Conservation (phyloP, 768 basidiomycete genomes). For the Fibroporia radiculosa region DNA sequence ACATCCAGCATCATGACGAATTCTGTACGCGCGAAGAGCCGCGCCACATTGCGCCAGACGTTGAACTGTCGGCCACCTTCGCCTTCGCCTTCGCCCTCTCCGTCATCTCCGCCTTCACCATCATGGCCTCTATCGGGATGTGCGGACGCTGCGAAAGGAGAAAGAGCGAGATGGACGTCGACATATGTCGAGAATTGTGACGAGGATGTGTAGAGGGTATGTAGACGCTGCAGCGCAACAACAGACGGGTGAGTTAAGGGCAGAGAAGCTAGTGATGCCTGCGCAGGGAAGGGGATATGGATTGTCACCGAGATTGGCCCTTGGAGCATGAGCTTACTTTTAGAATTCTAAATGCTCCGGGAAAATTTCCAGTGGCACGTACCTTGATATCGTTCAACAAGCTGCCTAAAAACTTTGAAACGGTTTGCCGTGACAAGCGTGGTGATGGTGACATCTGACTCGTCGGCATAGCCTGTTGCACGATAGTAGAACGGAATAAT, state of each 20-base stretch:
- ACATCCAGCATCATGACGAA: conserved; percentile 90
- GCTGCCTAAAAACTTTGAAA: conserved; percentile 59
- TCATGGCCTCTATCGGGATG: background rate
- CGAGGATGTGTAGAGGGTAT: conserved; percentile 58
- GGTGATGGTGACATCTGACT: conserved; percentile 75
- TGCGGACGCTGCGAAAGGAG: conserved; percentile 37
- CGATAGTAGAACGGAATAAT: conserved; percentile 80
- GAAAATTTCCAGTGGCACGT: conserved; percentile 14
- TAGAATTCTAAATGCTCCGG: conserved; percentile 2
- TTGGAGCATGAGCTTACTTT: conserved; percentile 18
- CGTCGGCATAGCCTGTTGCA: conserved; percentile 45
- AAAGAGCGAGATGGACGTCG: conserved; percentile 82
- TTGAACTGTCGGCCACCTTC: conserved; percentile 72
- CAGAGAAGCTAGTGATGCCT: conserved; percentile 29
- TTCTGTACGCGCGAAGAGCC: conserved; percentile 76
- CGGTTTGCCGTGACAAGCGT: conserved; percentile 79
- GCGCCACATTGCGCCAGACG: conserved; percentile 82
- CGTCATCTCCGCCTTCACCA: background rate
- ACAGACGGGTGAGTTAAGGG: conserved; percentile 20
- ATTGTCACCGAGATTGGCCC: conserved; percentile 83
- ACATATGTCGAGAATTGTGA: conserved; percentile 60
- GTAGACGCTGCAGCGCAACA: conserved; percentile 52
- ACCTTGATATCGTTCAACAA: conserved; percentile 80
- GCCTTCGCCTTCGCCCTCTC: conserved; percentile 6
- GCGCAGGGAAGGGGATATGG: conserved; percentile 51